Base-by-base conservation (phyloP, 2,329 filamentous ascomycete species). In the Whalleya microplaca region DNA sequence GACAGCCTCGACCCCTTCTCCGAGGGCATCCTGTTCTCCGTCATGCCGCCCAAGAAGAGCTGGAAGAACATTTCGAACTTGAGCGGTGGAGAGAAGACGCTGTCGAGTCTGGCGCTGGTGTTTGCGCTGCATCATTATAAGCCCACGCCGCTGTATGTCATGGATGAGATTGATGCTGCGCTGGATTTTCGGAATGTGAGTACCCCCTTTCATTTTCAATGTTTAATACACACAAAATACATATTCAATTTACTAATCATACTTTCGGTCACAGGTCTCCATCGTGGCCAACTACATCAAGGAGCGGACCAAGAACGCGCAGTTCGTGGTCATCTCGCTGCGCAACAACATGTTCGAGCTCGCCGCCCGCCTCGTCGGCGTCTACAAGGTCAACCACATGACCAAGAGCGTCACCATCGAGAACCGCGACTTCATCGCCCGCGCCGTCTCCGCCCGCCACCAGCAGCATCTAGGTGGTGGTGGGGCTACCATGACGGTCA, bases 281-380 rank as follows among this genome's bases (percentile, higher is more conserved):
- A 99, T 99, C 70, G 95, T 99, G 45, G 95, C 95, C 56, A 95
- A 92, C 68, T 99, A 99, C 74, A 99, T 99, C 83, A 98, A 97
- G 78, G 95, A 99, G 79, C 84, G 95, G 52, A 99, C 95, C 58
- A 98, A 97, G 83, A 99, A 99, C 76, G 96, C 95, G 1, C 95
- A 99, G 72, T 99, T 99, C 74, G 95, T 99, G 67, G 95, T 99
- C 70, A 99, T 99, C 71, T 97, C 92, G 16, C 81, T 99, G 69
- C 84, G 95, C 69, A 99, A 99, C 77, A 99, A 99, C 80, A 99
- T 99, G 95, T 99, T 99, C 75, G 95, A 99, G 80, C 86, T 99
- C 62, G 94, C 96, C n/a, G 87, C 92, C 55, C 85, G 96, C 53
- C 84, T 99, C 57, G 92, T 99, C 14, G 96, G 96, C 65, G 95